Percentiles rank a stretch among this genome's conserved stretches.
Conservation (phyloP, 345 rosid species). For the Rhizophora apiculata region DNA sequence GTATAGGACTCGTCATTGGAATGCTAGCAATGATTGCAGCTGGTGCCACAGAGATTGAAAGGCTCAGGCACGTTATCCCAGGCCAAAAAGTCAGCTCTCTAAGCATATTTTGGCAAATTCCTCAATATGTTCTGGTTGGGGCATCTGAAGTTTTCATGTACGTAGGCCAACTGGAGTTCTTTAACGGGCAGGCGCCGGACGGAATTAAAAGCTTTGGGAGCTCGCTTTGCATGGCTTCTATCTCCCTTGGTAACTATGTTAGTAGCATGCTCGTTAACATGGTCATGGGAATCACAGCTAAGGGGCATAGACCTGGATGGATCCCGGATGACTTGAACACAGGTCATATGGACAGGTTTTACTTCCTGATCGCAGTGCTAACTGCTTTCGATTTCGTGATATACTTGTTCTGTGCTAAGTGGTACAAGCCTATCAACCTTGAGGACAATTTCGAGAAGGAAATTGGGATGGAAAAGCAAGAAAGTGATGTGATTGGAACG, state of each 20-base stretch:
- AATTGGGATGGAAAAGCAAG: slow-evolving; percentile 17
- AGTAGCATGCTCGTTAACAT: slow-evolving; percentile 68
- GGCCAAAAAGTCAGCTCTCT: slow-evolving; percentile 55
- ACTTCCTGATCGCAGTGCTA: slow-evolving; percentile 56
- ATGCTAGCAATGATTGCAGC: slow-evolving; percentile 81
- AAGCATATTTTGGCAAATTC: slow-evolving; percentile 84
- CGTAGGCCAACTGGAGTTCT: slow-evolving; percentile 86
- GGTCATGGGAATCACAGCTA: slow-evolving; percentile 61
- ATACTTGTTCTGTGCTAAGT: slow-evolving; percentile 59
- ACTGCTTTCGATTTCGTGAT: slow-evolving; percentile 62
- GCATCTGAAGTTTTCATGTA: slow-evolving; percentile 93
- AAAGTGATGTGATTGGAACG: neutral
- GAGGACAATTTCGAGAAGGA: slow-evolving; percentile 25
- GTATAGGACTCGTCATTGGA: slow-evolving; percentile 72
- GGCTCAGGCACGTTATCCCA: slow-evolving; percentile 42
- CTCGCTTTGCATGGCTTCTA: slow-evolving; percentile 94
- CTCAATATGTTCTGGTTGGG: slow-evolving; percentile 78
- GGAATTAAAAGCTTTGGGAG: slow-evolving; percentile 92
- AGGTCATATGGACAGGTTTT: slow-evolving; percentile 81
- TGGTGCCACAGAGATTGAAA: slow-evolving; percentile 57
- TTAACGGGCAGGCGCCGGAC: slow-evolving; percentile 84
- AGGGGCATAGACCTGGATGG: slow-evolving; percentile 63
- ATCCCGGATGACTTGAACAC: slow-evolving; percentile 62
- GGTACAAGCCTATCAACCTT: slow-evolving; percentile 69
- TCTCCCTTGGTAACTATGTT: slow-evolving; percentile 81